Evolutionary conservation across 2,329 filamentous ascomycete genomes (phyloP).

Genomic region (Cadophora malorum): DNA sequence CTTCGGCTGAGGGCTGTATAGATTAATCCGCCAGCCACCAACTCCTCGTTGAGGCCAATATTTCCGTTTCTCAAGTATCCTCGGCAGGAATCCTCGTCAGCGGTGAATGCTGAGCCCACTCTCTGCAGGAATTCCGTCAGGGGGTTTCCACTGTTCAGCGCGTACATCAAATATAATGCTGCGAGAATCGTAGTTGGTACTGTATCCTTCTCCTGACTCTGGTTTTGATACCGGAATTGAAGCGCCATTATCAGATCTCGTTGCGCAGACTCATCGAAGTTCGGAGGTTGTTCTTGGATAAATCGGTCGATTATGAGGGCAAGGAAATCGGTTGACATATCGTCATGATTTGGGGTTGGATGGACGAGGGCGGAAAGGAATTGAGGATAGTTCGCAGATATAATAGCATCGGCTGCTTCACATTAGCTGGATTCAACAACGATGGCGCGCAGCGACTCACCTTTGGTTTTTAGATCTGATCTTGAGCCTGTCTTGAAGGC

Average conservation of each 20-base stretch:
- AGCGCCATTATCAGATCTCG: conserved; percentile 68
- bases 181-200: conserved; percentile 75
- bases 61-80: conserved; percentile 60
- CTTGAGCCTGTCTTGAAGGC: conserved; percentile 87
- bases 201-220: conserved; percentile 59
- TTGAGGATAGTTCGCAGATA: conserved; percentile 77
- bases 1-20: conserved; percentile 66
- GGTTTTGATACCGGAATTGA: conserved; percentile 65
- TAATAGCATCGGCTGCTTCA: conserved; percentile 80
- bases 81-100: conserved; percentile 72
- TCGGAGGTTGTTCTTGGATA: conserved; percentile 84
- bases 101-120: conserved; percentile 76
- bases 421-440: conserved; percentile 26
- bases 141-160: conserved; percentile 65
- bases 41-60: conserved; percentile 73
- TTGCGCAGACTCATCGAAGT: conserved; percentile 78
- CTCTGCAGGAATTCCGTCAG: conserved; percentile 74
- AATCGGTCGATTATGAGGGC: conserved; percentile 84
- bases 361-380: conserved; percentile 80
- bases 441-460: conserved; percentile 52
- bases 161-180: conserved; percentile 70
- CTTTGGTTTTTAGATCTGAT: conserved; percentile 86
- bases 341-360: conserved; percentile 67
- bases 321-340: conserved; percentile 72
- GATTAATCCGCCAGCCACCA: conserved; percentile 81